These are phyloP conservation scores for Schizochytrium sp. DNA, from an alignment of 108 stramenopile species.

Conservation along the genomic window DNA sequence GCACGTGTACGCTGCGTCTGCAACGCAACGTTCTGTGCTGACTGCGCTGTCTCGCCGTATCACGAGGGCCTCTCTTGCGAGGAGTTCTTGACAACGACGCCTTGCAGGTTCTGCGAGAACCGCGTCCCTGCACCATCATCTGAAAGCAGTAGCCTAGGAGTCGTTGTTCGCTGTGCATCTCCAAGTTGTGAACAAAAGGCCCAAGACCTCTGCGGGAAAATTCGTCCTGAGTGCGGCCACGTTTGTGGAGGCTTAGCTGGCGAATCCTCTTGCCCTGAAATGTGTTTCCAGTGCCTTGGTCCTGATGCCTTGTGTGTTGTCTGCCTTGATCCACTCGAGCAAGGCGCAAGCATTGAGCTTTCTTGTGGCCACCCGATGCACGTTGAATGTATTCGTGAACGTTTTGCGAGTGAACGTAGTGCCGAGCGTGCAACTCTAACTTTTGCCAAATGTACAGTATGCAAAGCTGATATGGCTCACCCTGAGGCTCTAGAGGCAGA, in stretches of 20 bases:
- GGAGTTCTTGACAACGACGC: neutral
- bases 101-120: conserved; percentile 8
- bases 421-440: neutral
- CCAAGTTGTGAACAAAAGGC: neutral
- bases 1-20: conserved; percentile 30
- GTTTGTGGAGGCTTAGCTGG: conserved; percentile 16
- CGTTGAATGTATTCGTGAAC: neutral
- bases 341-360: neutral
- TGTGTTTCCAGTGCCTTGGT: neutral
- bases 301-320: neutral
- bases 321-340: conserved; percentile 17
- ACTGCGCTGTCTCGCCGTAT: conserved; percentile 7
- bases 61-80: conserved; percentile 8
- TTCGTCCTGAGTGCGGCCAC: conserved; percentile 6
- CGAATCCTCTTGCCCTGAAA: neutral
- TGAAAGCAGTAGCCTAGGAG: neutral
- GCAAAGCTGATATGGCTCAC: conserved; percentile 38
- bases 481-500: neutral
- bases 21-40: neutral
- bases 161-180: neutral
- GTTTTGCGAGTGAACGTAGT: neutral
- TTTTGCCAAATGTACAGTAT: neutral
- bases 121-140: neutral
- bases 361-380: conserved; percentile 36
- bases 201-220: neutral